Conservation (phyloP, 2,329 filamentous ascomycete species). For the Xylaria polymorpha region DNA sequence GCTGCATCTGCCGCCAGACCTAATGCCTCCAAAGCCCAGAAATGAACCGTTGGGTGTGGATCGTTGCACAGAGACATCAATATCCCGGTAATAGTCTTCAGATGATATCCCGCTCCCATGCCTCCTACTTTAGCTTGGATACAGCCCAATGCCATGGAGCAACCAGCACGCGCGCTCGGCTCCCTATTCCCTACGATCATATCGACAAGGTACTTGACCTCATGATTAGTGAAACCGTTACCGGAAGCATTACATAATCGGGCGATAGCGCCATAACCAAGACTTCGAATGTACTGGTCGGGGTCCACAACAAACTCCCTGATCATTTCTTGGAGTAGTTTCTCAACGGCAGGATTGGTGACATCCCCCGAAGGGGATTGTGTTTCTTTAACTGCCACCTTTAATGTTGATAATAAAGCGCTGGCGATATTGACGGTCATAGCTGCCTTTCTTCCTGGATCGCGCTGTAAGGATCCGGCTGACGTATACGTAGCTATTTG, state of each 20-base stretch:
- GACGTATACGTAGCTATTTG: constrained; percentile 92
- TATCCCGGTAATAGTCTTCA: constrained; percentile 97
- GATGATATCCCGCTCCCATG: constrained; percentile 95
- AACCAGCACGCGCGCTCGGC: constrained; percentile 91
- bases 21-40: constrained; percentile 92
- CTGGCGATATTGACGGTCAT: constrained; percentile 91
- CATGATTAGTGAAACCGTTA: constrained; percentile 86
- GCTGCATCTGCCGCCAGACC: constrained; percentile 90
- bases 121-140: constrained; percentile 97
- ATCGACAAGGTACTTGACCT: constrained; percentile 92
- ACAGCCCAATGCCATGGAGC: constrained; percentile 89
- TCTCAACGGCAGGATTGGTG: constrained; percentile 80
- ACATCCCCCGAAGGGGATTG: constrained; percentile 78
- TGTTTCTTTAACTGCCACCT: constrained; percentile 86
- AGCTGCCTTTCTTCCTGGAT: constrained; percentile 87
- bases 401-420: constrained; percentile 81
- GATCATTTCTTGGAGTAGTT: constrained; percentile 80
- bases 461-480: constrained; percentile 81
- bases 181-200: constrained; percentile 95
- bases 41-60: constrained; percentile 93
- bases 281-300: constrained; percentile 85
- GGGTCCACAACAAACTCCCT: constrained; percentile 80
- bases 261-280: constrained; percentile 87
- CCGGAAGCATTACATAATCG: constrained; percentile 86
- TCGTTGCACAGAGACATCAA: constrained; percentile 98